A percentile compares a stretch with the other conserved stretches of the same genome.
phyloP scores from a whole-genome alignment of 495 filamentous ascomycete genomes.

The Hyaloscypha finlandica region DNA sequence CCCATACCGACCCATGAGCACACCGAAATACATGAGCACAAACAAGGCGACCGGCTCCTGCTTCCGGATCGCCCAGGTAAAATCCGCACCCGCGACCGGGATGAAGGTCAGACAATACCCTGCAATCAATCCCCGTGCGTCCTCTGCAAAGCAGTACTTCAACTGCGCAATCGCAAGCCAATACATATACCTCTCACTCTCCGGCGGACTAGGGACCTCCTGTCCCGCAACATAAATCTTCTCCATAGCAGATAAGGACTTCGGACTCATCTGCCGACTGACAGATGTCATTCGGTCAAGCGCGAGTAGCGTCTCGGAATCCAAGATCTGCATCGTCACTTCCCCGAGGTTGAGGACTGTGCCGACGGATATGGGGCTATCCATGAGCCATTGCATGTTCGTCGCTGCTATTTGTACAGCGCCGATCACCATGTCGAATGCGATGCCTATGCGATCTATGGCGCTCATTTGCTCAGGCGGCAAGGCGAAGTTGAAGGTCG shows the following conservation, averaged over 20 bases:
- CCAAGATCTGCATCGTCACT: neutral
- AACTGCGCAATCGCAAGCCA: conserved; percentile 26
- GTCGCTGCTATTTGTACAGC: neutral
- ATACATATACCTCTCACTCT: conserved; percentile 9
- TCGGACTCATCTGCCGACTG: neutral
- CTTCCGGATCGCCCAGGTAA: conserved; percentile 31
- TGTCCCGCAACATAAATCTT: neutral
- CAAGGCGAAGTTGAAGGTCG: conserved; percentile 36
- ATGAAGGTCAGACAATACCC: conserved; percentile 35
- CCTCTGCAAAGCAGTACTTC: conserved; percentile 34
- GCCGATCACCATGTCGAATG: conserved; percentile 37
- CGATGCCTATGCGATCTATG: conserved; percentile 29
- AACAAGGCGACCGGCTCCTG: conserved; percentile 38
- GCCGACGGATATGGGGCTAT: neutral
- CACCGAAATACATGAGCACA: conserved; percentile 37
- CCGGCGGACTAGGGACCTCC: neutral
- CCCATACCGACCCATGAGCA: conserved; percentile 28
- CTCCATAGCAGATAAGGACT: neutral
- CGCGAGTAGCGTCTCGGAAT: neutral
- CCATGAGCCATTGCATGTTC: neutral
- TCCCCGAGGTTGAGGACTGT: neutral
- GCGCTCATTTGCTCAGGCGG: conserved; percentile 26
- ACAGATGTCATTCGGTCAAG: neutral
- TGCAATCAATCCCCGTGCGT: conserved; percentile 28
- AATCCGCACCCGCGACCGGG: conserved; percentile 30